Evolutionary conservation across 139 green algal genomes (phyloP), one percentile per base, ranked within the genome.

Genomic region (Yamagishiella unicocca): DNA sequence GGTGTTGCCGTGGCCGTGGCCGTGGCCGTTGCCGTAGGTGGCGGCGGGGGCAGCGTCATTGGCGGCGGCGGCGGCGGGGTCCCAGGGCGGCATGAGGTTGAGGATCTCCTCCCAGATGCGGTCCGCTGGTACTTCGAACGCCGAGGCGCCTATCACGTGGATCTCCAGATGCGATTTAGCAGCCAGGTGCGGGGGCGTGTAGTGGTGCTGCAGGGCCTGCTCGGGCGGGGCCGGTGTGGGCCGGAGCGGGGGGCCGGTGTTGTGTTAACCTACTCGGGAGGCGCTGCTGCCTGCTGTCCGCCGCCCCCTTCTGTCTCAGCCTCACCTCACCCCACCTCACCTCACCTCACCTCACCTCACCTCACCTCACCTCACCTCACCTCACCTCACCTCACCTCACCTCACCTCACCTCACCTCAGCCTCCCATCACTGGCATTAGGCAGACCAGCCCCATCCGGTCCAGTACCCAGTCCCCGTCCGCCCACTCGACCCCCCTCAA

Each of bases 41-140:
- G 45, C 40, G 38, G 24, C 37, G 43, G 42, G 2, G 2, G 45
- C 73, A 37, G 19, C 45, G 25, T n/a, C 50, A 5, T 17, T 33
- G 35, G 45, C 75, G n/a, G 73, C 68, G 68, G 27, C 70, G 40
- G 29, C 43, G 0, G 35, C 35, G 17, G 67, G 70, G 40, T 78
- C 70, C 25, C 43, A 27, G 8, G 77, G 79, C 79, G 79, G 79
- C 40, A 76, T 33, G 24, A 88, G 54, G 38, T 88, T 78, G 25
- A 88, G 71, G 1, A 88, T 29, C 70, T 88, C 83, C 70, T 88
- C 83, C 83, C 83, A 88, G 54, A 83, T 50, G 7, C 55, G 38
- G 40, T 88, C 83, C 17, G 83, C 71, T 4, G 83, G 83, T 38
- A 88, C 83, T 55, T 88, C 83, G 43, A 88, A 88, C 0, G 53